Evolutionary conservation across 352 stramenopile species (phyloP).

Genomic region (Pythium biforme): DNA sequence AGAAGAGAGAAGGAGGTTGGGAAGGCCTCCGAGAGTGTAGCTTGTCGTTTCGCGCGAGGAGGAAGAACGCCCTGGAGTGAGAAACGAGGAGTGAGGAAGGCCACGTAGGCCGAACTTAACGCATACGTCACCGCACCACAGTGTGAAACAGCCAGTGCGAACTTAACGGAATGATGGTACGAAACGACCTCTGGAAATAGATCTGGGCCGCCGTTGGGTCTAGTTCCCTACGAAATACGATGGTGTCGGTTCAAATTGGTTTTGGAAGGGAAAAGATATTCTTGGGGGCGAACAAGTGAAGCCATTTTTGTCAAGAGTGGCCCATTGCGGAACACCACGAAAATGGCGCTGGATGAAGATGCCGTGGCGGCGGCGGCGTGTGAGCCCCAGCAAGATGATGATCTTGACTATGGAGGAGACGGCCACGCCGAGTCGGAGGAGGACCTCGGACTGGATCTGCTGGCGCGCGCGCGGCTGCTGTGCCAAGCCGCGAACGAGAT

Average conservation of each 20-base stretch:
- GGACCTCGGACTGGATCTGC: slow-evolving; percentile 18
- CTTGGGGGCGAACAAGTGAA: slow-evolving; percentile 4
- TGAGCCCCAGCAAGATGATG: slow-evolving; percentile 16
- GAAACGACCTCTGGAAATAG: neutral
- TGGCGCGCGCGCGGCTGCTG: slow-evolving; percentile 21
- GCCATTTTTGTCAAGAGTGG: slow-evolving; percentile 8
- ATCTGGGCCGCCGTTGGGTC: too few relatives aligned
- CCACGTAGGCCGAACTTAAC: slow-evolving; percentile 30
- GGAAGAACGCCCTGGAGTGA: slow-evolving; percentile 12
- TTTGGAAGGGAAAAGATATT: neutral
- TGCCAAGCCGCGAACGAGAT: slow-evolving; percentile 31
- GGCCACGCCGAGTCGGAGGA: neutral
- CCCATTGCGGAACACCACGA: neutral
- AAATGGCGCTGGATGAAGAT: slow-evolving; percentile 10
- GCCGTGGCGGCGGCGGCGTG: neutral
- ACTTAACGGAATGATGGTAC: slow-evolving; percentile 18
- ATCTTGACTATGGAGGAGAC: neutral
- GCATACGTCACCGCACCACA: slow-evolving; percentile 3
- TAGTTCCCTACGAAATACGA: too few relatives aligned
- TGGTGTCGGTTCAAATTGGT: too few relatives aligned
- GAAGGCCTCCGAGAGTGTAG: neutral
- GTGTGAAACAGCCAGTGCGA: neutral
- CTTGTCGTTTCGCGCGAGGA: slow-evolving; percentile 20
- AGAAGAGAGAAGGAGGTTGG: neutral
- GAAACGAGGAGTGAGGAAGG: slow-evolving; percentile 9